Conservation (phyloP, 2,329 filamentous ascomycete species). For the Microascus cirrosus region DNA sequence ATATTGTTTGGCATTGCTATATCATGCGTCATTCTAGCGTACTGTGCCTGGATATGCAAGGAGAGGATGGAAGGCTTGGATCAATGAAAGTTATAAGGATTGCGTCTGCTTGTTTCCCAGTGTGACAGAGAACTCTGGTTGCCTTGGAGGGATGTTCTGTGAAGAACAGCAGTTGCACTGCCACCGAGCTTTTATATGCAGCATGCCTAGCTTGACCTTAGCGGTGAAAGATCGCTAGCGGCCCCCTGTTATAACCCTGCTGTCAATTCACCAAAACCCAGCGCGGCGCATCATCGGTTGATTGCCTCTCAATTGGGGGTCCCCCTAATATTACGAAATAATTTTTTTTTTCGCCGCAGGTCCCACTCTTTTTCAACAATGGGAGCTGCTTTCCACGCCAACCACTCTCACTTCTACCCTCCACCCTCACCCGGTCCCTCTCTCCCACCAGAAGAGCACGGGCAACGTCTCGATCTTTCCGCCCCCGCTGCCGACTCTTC, state of each 20-base stretch:
- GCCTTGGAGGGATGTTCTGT: background rate
- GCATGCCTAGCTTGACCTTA: background rate
- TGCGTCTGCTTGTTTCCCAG: background rate
- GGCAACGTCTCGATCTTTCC: background rate
- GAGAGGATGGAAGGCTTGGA: background rate
- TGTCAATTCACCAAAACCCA: background rate
- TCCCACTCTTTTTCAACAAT: slow-evolving; percentile 1
- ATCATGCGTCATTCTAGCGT: background rate
- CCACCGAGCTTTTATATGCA: background rate
- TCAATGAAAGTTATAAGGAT: background rate
- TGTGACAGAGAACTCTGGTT: background rate
- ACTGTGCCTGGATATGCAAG: background rate
- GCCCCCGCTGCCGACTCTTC: background rate
- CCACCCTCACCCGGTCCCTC: background rate
- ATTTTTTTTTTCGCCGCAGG: slow-evolving; percentile 1
- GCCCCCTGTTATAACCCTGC: background rate
- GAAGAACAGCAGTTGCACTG: background rate
- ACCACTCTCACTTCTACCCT: background rate
- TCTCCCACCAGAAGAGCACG: background rate
- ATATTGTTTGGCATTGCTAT: background rate
- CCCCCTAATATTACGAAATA: background rate
- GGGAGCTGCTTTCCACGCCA: background rate
- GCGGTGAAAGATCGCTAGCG: background rate
- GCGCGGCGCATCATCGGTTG: background rate
- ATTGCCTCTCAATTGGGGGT: background rate